Base-by-base conservation (phyloP, 495 filamentous ascomycete genomes). In the Pseudevernia furfuracea region DNA sequence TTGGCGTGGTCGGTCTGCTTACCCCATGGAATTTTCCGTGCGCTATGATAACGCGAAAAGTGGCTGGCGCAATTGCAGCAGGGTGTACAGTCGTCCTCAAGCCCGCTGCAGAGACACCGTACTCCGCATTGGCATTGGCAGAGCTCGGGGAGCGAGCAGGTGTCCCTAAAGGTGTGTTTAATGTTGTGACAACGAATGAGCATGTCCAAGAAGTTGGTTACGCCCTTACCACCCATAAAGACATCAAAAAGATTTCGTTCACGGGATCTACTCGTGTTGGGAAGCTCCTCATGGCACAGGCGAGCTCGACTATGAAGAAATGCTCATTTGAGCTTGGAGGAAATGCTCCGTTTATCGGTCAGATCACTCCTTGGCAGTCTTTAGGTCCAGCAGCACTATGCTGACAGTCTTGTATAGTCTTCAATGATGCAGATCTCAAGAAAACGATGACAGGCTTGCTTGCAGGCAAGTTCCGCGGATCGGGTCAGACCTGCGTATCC, bases 221-320 rank as follows among this genome's bases (percentile, higher is more conserved):
- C 41, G 17, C 41, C 9, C 2, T 68, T 4, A 67, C 46, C 21
- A 62, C 71, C 57, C 64, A 61, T 44, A 11, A 7, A 64, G 9
- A 41, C 15, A 68, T 74, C 4, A 25, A 57, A 68, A 91, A 93
- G 69, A 70, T 92, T n/a, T 71, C 68, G 38, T 76, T 75, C 59
- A 76, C 74, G 12, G 72, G 73, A 7, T 74, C 71, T 12, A 76
- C 72, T 0, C 64, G 21, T 23, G 70, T 74, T 7, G 73, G 70
- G 0, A 74, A 70, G 58, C 64, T 69, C 49, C 44, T 75, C 3
- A 63, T 69, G 4, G 59, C 65, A 67, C 84, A 87, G 70, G 77
- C 70, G 44, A 62, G 60, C 25, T 57, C 52, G 49, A 53, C 39
- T 23, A 46, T 69, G 44, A 69, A 67, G 57, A 69, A 69, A 56